A percentile compares a stretch with the other conserved stretches of the same genome.
These are phyloP conservation scores for Cutaneotrichosporon sp. DNA, from an alignment of 1,284 basidiomycete species.

Conservation along the genomic window DNA sequence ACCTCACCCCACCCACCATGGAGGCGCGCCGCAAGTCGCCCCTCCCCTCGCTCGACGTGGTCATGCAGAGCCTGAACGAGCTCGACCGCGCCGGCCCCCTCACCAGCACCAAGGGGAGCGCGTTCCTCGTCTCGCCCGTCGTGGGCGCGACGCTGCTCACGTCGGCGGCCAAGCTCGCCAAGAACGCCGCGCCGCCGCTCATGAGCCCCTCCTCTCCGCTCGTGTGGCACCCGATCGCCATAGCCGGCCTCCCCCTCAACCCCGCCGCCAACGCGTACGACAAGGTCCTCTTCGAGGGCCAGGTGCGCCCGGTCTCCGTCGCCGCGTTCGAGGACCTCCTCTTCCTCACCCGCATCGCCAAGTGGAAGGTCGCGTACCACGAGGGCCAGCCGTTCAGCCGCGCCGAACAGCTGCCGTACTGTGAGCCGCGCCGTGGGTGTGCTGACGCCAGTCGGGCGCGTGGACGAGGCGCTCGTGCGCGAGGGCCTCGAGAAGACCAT, in stretches of 20 bases:
- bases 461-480: neutral
- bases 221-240: neutral
- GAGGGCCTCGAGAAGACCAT: neutral
- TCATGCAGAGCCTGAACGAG: neutral
- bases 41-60: neutral
- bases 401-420: slow-evolving; percentile 1
- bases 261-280: neutral
- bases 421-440: neutral
- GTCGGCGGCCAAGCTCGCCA: neutral
- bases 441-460: neutral
- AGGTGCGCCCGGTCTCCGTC: neutral
- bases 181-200: neutral
- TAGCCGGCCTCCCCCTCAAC: neutral
- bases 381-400: neutral
- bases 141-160: neutral
- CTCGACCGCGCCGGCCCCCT: slow-evolving; percentile 1
- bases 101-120: neutral
- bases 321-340: neutral
- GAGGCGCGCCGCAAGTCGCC: neutral
- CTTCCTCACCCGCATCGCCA: slow-evolving; percentile 1
- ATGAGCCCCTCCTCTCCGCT: neutral
- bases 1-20: neutral
- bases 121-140: neutral
- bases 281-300: neutral
- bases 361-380: slow-evolving; percentile 4